Evolutionary conservation across 805 yeast species (phyloP).

Genomic region (Candida argentea): DNA sequence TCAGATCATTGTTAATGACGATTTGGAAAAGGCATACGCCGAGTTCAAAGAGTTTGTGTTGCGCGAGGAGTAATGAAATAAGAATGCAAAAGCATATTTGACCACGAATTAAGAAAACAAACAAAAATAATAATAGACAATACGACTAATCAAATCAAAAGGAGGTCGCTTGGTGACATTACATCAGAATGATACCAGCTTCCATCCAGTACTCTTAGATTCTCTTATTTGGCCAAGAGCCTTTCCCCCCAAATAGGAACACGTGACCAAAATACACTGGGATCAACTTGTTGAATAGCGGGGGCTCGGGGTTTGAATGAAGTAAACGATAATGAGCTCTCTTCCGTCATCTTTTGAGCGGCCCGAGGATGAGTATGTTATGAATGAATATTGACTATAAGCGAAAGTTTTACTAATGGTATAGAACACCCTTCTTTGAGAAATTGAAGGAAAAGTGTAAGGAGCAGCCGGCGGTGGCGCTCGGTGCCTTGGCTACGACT

Average conservation of each 20-base stretch:
- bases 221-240: too few relatives aligned
- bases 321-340: not conserved
- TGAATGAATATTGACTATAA: conserved; percentile 5
- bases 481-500: conserved; percentile 70
- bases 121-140: too few relatives aligned
- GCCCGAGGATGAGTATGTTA: conserved; percentile 37
- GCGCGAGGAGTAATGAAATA: conserved; percentile 12
- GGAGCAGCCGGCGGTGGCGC: conserved; percentile 84
- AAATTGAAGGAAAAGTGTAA: conserved; percentile 54
- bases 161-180: too few relatives aligned
- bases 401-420: not conserved
- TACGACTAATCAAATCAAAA: too few relatives aligned
- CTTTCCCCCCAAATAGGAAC: too few relatives aligned
- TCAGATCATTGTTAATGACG: conserved; percentile 78
- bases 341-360: conserved; percentile 43
- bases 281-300: too few relatives aligned
- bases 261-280: too few relatives aligned
- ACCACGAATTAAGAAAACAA: too few relatives aligned
- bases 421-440: conserved; percentile 31
- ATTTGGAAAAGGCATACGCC: conserved; percentile 76
- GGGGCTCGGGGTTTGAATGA: too few relatives aligned
- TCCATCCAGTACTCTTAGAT: too few relatives aligned
- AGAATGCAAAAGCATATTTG: too few relatives aligned
- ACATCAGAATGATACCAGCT: too few relatives aligned
- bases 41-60: conserved; percentile 74